phyloP scores from a whole-genome alignment of 257 asterid species.

The Penstemon newberryi region DNA sequence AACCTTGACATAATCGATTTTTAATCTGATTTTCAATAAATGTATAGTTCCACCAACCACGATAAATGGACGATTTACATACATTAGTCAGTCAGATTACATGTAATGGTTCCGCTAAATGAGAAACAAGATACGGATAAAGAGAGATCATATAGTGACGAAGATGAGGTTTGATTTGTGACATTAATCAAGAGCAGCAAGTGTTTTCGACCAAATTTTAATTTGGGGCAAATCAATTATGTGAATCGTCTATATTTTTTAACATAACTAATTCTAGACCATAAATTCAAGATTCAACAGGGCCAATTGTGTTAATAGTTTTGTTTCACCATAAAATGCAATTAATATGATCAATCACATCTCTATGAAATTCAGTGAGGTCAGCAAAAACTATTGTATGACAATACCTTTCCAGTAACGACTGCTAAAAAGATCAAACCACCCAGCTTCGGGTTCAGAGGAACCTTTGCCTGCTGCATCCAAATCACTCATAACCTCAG shows the following conservation, averaged over 20 bases:
- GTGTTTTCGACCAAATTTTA: no score
- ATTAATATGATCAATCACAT: not conserved
- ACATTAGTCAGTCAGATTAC: no score
- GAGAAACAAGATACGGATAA: no score
- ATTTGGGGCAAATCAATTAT: no score
- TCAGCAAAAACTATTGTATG: not conserved
- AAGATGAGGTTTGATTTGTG: no score
- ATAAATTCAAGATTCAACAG: not conserved
- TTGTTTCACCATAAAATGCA: conserved; percentile 6
- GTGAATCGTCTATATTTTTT: not conserved
- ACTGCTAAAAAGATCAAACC: conserved; percentile 93
- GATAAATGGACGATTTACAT: no score
- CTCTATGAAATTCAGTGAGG: not conserved
- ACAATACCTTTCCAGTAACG: conserved; percentile 81
- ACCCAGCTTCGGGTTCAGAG: conserved; percentile 83
- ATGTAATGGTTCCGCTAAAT: no score
- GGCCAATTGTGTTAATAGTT: not conserved
- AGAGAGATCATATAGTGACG: no score
- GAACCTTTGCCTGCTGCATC: conserved; percentile 71
- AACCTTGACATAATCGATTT: no score
- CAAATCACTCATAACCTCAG: conserved; percentile 82
- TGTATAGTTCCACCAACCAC: no score
- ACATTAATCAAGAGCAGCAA: no score
- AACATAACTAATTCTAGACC: not conserved
- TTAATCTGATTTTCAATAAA: no score